Conservation (phyloP, 441 rosid species). For the Capsella rubella region DNA sequence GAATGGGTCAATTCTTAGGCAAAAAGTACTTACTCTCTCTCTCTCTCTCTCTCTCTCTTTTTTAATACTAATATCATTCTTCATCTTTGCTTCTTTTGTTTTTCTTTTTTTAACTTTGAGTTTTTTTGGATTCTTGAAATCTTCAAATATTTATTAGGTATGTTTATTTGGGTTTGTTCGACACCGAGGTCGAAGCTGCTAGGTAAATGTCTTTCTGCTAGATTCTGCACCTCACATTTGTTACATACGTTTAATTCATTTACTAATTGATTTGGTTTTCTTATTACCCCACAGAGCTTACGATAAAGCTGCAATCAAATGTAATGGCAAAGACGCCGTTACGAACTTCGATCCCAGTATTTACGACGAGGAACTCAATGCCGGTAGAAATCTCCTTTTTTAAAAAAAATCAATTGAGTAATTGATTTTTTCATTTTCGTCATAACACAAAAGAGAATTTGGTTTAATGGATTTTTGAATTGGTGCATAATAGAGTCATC, state of each 20-base stretch:
- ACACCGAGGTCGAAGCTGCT: constrained; percentile 97
- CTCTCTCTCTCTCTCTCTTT: too few species aligned
- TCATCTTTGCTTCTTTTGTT: background rate
- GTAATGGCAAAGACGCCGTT: constrained; percentile 97
- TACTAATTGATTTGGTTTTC: background rate
- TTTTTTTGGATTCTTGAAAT: constrained; percentile 21
- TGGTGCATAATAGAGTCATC: constrained; percentile 51
- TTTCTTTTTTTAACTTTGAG: background rate
- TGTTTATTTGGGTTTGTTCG: constrained; percentile 94
- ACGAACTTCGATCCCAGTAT: constrained; percentile 94
- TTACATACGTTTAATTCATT: background rate
- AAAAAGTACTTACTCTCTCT: constrained; percentile 64
- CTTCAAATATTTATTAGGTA: constrained; percentile 54
- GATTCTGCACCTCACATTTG: constrained; percentile 4
- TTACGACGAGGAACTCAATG: constrained; percentile 75
- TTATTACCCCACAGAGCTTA: constrained; percentile 68
- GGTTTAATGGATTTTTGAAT: background rate
- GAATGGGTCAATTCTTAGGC: constrained; percentile 99
- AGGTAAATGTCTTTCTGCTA: constrained; percentile 54
- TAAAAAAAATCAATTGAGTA: background rate
- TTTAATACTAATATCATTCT: too few species aligned
- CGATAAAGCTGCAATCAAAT: constrained; percentile 95
- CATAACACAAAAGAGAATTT: background rate
- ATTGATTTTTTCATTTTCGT: background rate
- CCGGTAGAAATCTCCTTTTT: constrained; percentile 44